Conservation (phyloP, 306 rosid genomes). For the Cyclanthera cordifolia region DNA sequence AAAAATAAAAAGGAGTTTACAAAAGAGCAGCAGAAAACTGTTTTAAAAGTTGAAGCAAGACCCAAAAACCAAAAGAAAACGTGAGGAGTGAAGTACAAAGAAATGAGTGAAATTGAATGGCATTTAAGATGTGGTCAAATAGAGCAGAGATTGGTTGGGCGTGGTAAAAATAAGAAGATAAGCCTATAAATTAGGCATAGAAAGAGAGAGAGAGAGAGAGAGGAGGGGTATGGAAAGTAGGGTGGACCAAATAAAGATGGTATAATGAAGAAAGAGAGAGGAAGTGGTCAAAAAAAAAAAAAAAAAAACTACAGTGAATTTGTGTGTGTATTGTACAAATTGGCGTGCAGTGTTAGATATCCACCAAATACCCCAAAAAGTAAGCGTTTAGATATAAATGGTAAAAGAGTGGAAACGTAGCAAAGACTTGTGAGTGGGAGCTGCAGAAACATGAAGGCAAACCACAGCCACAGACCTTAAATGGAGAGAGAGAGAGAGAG, state of each 20-base stretch:
- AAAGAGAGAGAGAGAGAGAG: neutral
- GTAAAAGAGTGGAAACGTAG: conserved; percentile 10
- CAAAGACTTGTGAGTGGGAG: conserved; percentile 13
- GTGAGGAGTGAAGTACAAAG: neutral
- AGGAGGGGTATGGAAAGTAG: neutral
- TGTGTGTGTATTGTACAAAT: conserved; percentile 8
- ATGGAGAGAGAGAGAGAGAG: too few species aligned
- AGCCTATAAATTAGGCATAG: too few species aligned
- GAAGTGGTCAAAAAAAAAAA: neutral
- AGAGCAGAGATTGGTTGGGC: neutral
- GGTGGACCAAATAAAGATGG: conserved; percentile 10
- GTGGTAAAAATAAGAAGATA: neutral
- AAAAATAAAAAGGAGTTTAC: too few species aligned
- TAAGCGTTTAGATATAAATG: conserved; percentile 9
- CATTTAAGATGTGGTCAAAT: neutral
- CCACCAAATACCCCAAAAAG: conserved; percentile 15
- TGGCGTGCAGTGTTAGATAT: conserved; percentile 14
- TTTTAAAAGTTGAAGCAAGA: neutral
- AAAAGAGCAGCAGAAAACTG: neutral
- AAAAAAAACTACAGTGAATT: too few species aligned
- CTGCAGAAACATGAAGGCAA: too few species aligned
- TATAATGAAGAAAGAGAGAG: too few species aligned
- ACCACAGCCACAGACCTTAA: conserved; percentile 9
- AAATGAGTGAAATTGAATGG: neutral
- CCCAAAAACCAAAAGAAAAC: neutral